phyloP scores from a whole-genome alignment of 306 rosid species.

The Potentilla sterilis region DNA sequence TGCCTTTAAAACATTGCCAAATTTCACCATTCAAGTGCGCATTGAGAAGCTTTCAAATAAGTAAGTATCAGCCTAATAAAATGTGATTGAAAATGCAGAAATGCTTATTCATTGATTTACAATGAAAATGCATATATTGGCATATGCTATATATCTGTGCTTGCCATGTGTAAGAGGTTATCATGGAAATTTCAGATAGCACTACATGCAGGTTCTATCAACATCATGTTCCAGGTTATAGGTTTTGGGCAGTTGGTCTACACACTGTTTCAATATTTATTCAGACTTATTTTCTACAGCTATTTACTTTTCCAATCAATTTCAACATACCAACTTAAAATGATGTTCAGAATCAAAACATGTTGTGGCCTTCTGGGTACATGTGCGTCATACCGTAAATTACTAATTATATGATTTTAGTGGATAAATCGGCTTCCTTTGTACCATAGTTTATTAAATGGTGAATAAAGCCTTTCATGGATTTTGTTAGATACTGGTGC shows the following conservation, averaged over 20 bases:
- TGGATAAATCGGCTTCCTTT: neutral
- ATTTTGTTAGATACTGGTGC: neutral
- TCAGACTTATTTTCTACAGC: neutral
- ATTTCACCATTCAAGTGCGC: constrained; percentile 72
- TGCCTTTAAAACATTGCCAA: constrained; percentile 67
- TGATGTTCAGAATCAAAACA: neutral
- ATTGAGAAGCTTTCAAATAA: constrained; percentile 76
- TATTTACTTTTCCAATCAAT: neutral
- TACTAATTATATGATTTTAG: neutral
- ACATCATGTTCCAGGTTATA: neutral
- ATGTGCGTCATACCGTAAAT: neutral
- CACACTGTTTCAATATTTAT: neutral
- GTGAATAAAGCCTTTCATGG: neutral
- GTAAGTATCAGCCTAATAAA: constrained; percentile 38
- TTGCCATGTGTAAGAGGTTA: neutral
- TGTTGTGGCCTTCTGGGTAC: neutral
- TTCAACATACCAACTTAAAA: neutral
- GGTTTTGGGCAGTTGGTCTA: neutral
- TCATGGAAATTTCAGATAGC: neutral
- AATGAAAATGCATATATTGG: neutral
- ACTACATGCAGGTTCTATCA: neutral
- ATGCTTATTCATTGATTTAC: neutral
- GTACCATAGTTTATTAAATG: neutral
- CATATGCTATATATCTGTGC: neutral
- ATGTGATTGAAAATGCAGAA: neutral